phyloP scores from a whole-genome alignment of 164 flowering plant species.

The Liquidambar formosana region DNA sequence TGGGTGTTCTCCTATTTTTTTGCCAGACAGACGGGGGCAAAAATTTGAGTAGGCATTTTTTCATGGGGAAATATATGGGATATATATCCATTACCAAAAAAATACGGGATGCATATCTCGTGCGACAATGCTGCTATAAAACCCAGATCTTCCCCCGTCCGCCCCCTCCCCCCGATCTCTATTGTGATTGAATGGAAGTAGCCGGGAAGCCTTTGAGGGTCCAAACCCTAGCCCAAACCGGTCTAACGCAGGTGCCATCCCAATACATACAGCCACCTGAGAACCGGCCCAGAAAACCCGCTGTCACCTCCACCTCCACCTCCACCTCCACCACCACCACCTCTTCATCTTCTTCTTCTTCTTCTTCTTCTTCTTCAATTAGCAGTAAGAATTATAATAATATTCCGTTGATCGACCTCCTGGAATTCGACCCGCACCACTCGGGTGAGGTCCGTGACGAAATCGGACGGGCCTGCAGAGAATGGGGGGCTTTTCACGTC shows the following conservation, averaged over 20 bases:
- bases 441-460: constrained; percentile 22
- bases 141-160: too few relatives aligned
- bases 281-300: constrained; percentile 36
- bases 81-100: too few relatives aligned
- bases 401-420: constrained; percentile 60
- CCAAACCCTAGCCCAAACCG: constrained; percentile 41
- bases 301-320: too few relatives aligned
- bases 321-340: too few relatives aligned
- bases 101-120: too few relatives aligned
- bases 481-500: constrained; percentile 93
- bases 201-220: constrained; percentile 32
- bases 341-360: too few relatives aligned
- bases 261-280: constrained; percentile 68
- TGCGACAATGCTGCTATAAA: too few relatives aligned
- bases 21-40: too few relatives aligned
- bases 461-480: constrained; percentile 49
- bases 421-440: constrained; percentile 23
- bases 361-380: background rate
- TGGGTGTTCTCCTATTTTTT: too few relatives aligned
- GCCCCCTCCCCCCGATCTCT: too few relatives aligned
- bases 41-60: too few relatives aligned
- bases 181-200: constrained; percentile 11
- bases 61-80: too few relatives aligned
- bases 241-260: constrained; percentile 47
- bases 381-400: background rate